Evolutionary conservation across 2,329 filamentous ascomycete species (phyloP), one percentile per base, ranked within the genome.

Genomic region (Neoscytalidium dimidiatum): DNA sequence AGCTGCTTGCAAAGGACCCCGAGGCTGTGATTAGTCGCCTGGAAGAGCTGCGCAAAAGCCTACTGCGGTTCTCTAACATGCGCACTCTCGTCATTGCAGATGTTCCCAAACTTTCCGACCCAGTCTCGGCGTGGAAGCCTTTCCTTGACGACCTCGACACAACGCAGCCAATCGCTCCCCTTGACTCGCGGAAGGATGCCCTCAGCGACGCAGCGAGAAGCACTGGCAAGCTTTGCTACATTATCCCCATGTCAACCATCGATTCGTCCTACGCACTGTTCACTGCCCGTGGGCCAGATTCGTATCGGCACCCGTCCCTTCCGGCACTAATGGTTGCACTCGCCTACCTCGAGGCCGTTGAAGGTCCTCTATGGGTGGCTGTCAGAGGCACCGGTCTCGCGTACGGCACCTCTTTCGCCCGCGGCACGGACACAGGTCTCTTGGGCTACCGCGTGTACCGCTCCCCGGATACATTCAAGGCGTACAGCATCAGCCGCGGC

Each of bases 361-460:
- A 99, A 78, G 95, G 95, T 0, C 95, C 95, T 0, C 86, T 99
- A 33, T 98, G 95, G 94, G 90, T 90, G 68, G 92, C 92, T 0
- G 91, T 98, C 56, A 92, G 95, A 52, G 95, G 95, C 64, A 95
- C 92, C 48, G 95, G 95, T 49, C 88, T 98, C 61, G 95, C 95
- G 0, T 99, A 99, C 74, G 94, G 94, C 62, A 90, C 91, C 0
- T 88, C 86, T 71, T 96, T 98, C 73, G 85, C 85, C 49, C 89
- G 91, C 51, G 90, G 92, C 72, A 81, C 92, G 29, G 92, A 95
- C 72, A 88, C 88, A 1, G 95, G 94, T 2, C 87, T 91, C 57
- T 81, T 97, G 60, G 89, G 92, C 67, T 96, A 96, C 80, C 88
- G 88, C 63, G 90, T 98, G 46, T 97, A 96, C 81, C 90, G 94